Conservation (phyloP, 805 yeast genomes). For the Candida oleophila region DNA sequence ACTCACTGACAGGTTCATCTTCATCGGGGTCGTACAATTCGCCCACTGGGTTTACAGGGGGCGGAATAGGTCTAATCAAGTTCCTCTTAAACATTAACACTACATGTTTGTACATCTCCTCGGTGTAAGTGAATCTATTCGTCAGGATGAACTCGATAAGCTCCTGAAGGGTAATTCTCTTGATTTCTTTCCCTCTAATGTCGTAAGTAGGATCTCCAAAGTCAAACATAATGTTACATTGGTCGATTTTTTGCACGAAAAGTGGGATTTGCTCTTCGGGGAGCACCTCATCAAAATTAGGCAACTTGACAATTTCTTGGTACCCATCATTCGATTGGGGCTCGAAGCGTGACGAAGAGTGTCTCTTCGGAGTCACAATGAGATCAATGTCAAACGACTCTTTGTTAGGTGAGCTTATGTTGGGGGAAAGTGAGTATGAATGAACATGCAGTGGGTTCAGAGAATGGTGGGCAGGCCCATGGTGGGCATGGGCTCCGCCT, state of each 20-base stretch:
- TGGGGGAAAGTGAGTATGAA: conserved; percentile 21
- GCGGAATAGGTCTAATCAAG: conserved; percentile 94
- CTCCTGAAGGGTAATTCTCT: conserved; percentile 83
- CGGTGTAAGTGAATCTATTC: conserved; percentile 81
- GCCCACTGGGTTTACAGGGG: conserved; percentile 96
- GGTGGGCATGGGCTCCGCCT: conserved; percentile 2
- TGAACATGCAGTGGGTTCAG: conserved; percentile 16
- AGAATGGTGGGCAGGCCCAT: conserved; percentile 17
- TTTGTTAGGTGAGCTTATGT: conserved; percentile 57
- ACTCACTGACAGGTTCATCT: conserved; percentile 94
- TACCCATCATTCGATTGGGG: conserved; percentile 49
- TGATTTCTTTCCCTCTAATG: conserved; percentile 88
- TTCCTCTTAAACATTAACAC: conserved; percentile 87
- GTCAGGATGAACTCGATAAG: conserved; percentile 83
- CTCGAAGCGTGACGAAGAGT: conserved; percentile 88
- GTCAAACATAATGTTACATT: conserved; percentile 92
- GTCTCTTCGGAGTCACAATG: conserved; percentile 79
- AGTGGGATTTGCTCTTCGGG: conserved; percentile 77
- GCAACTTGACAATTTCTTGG: conserved; percentile 65
- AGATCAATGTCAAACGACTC: conserved; percentile 76
- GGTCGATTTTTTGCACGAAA: conserved; percentile 86
- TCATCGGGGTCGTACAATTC: conserved; percentile 97
- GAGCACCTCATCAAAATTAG: conserved; percentile 80
- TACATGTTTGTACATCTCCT: conserved; percentile 85
- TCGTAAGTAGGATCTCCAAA: conserved; percentile 92